These are phyloP conservation scores for Nectriaceae sp. DNA, from an alignment of 2,329 filamentous ascomycete species.

Conservation along the genomic window DNA sequence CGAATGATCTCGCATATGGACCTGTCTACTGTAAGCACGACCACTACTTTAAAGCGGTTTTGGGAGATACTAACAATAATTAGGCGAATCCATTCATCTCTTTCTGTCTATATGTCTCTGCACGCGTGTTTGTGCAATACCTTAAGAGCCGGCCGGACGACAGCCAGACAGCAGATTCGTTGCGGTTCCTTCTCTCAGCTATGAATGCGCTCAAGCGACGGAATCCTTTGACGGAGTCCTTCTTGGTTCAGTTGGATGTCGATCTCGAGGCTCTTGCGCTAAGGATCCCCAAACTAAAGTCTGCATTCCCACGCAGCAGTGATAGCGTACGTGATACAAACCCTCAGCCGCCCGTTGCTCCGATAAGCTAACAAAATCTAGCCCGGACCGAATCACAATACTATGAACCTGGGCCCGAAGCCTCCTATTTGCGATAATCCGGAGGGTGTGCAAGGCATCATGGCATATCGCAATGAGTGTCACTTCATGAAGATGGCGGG, in stretches of 20 bases:
- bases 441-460: constrained; percentile 41
- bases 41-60: background rate
- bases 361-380: constrained; percentile 25
- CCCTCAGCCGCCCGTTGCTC: background rate
- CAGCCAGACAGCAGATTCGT: constrained; percentile 71
- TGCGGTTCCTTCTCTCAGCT: constrained; percentile 87
- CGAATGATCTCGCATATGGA: constrained; percentile 91
- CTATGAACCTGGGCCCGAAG: constrained; percentile 18
- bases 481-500: constrained; percentile 43
- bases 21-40: constrained; percentile 68
- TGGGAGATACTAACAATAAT: constrained; percentile 20
- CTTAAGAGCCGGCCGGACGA: constrained; percentile 93
- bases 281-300: constrained; percentile 58
- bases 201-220: constrained; percentile 87
- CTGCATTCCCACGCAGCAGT: constrained; percentile 54
- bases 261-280: constrained; percentile 77
- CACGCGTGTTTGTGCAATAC: constrained; percentile 93
- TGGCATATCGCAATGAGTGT: constrained; percentile 47
- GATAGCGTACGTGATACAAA: constrained; percentile 52
- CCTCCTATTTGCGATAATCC: constrained; percentile 36
- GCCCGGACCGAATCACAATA: constrained; percentile 28
- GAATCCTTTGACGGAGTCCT: constrained; percentile 92
- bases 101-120: constrained; percentile 94
- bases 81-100: constrained; percentile 96
- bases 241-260: constrained; percentile 88